Evolutionary conservation across 192 early-diverging fungal species (phyloP), one percentile per base, ranked within the genome.

Genomic region (Phycomyces nitens): DNA sequence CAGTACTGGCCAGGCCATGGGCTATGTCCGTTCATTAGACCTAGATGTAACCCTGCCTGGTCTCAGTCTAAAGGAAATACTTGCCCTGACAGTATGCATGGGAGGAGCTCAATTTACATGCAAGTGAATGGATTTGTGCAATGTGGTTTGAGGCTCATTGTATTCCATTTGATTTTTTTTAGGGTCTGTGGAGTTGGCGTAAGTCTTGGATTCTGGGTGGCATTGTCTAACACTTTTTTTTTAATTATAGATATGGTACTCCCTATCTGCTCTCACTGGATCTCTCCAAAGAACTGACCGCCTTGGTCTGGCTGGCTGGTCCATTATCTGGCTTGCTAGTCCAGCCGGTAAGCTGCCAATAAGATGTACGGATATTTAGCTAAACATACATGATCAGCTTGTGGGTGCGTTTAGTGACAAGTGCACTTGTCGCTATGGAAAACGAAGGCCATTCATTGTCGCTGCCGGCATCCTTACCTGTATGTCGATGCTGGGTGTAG

Each of bases 401-500:
- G 86, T 95, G 21, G 95, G 95, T 18, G 88, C 86, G 7, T 83
- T 93, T 54, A 92, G 89, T 72, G 95, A 98, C 73, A 73, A 77
- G 41, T 84, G 84, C 66, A 88, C 86, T 18, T 84, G 81, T 34
- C 70, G 72, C 14, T 65, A 88, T 23, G 95, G 95, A 15, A 84
- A 89, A n/a, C 80, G 95, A 54, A 80, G 94, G 49, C 95, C 94
- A 0, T 96, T 88, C 69, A 94, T 97, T 52, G 66, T 95, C 16
- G 84, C 75, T 11, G 84, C 90, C 3, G 87, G 85, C 4, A 53
- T 79, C 1, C 56, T 87, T 29, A 84, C 89, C 6, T 75, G 89
- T 18, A 16, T 85, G 5, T 88, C 89, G 12, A 86, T 94, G 65
- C 42, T 76, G 7, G 77, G 87, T 43, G 83, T 95, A 50, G 92